phyloP scores from a whole-genome alignment of 306 rosid genomes.

The Rubus idaeus region DNA sequence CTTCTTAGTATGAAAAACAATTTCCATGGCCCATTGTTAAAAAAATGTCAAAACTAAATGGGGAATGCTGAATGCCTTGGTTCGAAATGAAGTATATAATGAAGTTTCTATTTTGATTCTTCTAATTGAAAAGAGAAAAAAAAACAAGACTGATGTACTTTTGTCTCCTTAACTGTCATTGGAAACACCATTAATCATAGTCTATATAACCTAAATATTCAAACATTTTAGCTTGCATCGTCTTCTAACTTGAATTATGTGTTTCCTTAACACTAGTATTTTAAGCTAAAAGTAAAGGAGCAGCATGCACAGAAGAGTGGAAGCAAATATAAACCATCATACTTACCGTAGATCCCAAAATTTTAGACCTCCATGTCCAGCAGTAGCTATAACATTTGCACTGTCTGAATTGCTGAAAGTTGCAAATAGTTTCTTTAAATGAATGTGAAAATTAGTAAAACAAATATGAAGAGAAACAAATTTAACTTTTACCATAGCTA shows the following conservation, averaged over 20 bases:
- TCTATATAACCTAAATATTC: not conserved
- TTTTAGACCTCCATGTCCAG: constrained; percentile 88
- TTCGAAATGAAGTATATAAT: not conserved
- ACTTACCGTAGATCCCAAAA: constrained; percentile 93
- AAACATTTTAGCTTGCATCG: not conserved
- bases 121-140: not conserved
- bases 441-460: not conserved
- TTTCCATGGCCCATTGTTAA: not conserved
- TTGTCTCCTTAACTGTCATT: not conserved
- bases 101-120: not conserved
- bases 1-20: constrained; percentile 14
- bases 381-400: constrained; percentile 70
- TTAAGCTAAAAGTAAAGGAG: not conserved
- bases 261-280: not conserved
- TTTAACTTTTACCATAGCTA: constrained; percentile 25
- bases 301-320: constrained; percentile 3
- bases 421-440: not conserved
- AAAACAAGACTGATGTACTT: not conserved
- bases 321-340: not conserved
- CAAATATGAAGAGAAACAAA: not conserved
- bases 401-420: constrained; percentile 64
- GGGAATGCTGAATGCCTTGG: not conserved
- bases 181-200: not conserved
- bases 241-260: not conserved
- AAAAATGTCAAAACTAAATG: not conserved